phyloP scores from a whole-genome alignment of 164 flowering plant genomes.

The Magnolia sinica region DNA sequence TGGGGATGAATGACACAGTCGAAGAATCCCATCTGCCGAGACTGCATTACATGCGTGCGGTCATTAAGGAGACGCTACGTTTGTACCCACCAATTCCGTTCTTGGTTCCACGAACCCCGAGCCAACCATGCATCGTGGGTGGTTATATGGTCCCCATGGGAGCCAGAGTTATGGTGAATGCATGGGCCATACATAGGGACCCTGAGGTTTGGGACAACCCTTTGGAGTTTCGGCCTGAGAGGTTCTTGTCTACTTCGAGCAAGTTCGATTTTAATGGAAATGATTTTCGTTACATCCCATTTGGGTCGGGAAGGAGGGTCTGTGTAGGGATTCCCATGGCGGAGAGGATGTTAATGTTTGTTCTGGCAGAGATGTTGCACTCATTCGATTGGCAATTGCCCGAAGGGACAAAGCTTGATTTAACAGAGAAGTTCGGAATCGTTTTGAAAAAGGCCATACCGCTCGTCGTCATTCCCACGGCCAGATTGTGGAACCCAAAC shows the following conservation, averaged over 20 bases:
- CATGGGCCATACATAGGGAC: conserved; percentile 25
- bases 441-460: conserved; percentile 12
- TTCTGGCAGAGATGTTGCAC: conserved; percentile 15
- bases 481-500: conserved; percentile 9
- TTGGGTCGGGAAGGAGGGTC: conserved; percentile 24
- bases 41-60: conserved; percentile 13
- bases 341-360: conserved; percentile 17
- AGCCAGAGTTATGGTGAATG: conserved; percentile 16
- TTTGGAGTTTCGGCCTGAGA: conserved; percentile 18
- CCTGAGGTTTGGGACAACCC: conserved; percentile 22
- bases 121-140: conserved; percentile 9
- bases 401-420: conserved; percentile 14
- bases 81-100: conserved; percentile 16
- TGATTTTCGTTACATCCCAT: conserved; percentile 20
- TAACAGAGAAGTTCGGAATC: conserved; percentile 13
- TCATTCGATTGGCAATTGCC: conserved; percentile 14
- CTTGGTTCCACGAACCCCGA: conserved; percentile 12
- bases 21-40: conserved; percentile 17
- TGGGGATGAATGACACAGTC: conserved; percentile 13
- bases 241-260: conserved; percentile 3
- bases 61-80: conserved; percentile 17
- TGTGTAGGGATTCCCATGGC: conserved; percentile 20
- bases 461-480: conserved; percentile 7
- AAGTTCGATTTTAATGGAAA: conserved; percentile 14
- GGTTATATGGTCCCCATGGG: conserved; percentile 20